Base-by-base conservation (phyloP, 169 alveolate species). In the Cryptosporidium viatorum region DNA sequence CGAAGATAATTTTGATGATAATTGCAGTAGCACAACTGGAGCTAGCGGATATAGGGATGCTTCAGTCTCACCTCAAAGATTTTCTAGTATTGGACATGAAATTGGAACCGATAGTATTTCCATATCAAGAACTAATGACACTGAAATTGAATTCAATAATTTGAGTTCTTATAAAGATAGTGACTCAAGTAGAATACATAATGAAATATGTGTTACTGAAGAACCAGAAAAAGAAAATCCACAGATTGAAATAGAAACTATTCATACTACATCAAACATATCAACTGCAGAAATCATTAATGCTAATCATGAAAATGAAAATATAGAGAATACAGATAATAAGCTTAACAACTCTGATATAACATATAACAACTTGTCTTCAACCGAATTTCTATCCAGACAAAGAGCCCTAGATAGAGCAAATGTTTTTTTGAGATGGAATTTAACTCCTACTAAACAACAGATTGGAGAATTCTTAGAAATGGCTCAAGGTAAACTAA, bases 21-120 rank as follows among this genome's bases (percentile, higher is more conserved):
- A 67, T 18, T 80, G 89, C 45, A 80, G 89, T 45, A 80, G 89
- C 39, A 80, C 89, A 33, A 80, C 89, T 16, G 89, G 89, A 80
- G 89, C 89, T 6, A 80, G 89, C 62, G 89, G 80, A 18, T 59
- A 73, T 48, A 80, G 89, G 51, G 89, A 80, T 62, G 23, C 74
- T 43, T 80, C 89, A n/a, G 68, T 62, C 2, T 80, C 89, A 10
- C 89, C 89, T 58, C 74, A 67, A 29, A 80, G 89, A 80, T 73
- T 26, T 37, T 26, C 51, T 35, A 41, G 6, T 29, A 73, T 52
- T 55, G 70, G 37, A 29, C 29, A 55, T 73, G 71, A 55, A 55
- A 26, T 29, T 4, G 41, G 59, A 12, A n/a, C 65, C 43, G 68
- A 65, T 21, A 23, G 37, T 31, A 50, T 62, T 39, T 43, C 48